Evolutionary conservation across 139 green algal genomes (phyloP).

Genomic region (Volvox reticuliferus): DNA sequence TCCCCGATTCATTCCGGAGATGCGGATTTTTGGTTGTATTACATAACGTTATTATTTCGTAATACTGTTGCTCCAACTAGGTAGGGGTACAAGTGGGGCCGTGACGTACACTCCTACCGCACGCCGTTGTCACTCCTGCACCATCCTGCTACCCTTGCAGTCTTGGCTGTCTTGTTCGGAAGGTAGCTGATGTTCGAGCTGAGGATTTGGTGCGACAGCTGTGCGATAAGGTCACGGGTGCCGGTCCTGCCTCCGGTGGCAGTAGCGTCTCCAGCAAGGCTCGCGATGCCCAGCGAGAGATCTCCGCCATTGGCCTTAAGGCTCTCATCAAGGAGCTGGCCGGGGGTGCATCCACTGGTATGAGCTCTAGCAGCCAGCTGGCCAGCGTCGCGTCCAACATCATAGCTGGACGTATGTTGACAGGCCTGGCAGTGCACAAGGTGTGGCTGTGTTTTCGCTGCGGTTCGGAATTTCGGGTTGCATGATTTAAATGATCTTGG

Average conservation of each 20-base stretch:
- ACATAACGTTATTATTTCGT: no score
- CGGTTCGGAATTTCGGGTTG: no score
- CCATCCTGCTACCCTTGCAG: constrained; percentile 54
- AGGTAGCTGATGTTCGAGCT: constrained; percentile 73
- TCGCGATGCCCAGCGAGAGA: constrained; percentile 70
- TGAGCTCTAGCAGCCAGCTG: constrained; percentile 31
- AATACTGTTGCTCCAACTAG: no score
- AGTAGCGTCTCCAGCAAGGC: constrained; percentile 29
- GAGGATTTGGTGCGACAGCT: constrained; percentile 76
- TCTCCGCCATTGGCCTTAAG: constrained; percentile 88
- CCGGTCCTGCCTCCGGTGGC: constrained; percentile 14
- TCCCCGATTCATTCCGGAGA: no score
- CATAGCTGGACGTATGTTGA: constrained; percentile 54
- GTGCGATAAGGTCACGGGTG: constrained; percentile 73
- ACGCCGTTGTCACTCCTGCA: neutral
- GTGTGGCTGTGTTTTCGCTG: neutral
- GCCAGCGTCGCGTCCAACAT: constrained; percentile 49
- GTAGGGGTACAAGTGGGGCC: no score
- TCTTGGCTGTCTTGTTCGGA: constrained; percentile 87
- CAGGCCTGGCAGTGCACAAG: constrained; percentile 44
- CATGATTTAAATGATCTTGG: no score
- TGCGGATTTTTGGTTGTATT: no score
- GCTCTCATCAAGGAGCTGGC: constrained; percentile 76
- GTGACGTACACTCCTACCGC: neutral
- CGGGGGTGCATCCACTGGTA: neutral